A percentile compares a stretch with the other conserved stretches of the same genome.
These are phyloP conservation scores for Vishniacozyma victoriae DNA, from an alignment of 768 basidiomycete genomes.

Conservation along the genomic window DNA sequence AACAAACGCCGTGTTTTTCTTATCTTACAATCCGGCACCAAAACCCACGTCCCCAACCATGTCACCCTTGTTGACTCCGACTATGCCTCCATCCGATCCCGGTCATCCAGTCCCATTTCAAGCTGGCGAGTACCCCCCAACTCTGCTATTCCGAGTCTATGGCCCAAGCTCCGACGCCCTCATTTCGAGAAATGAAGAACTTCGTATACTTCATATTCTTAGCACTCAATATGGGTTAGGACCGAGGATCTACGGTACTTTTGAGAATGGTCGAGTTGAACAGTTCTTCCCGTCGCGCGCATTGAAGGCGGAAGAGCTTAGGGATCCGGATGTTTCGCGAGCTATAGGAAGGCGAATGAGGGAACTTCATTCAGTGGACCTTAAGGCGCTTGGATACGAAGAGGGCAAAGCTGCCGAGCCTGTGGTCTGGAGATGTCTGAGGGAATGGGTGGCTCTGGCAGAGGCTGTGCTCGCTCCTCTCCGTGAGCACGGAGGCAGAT, in stretches of 20 bases:
- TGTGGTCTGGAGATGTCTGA: conserved; percentile 39
- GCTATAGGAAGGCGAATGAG: conserved; percentile 95
- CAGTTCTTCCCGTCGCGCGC: conserved; percentile 88
- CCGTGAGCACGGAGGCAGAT: conserved; percentile 23
- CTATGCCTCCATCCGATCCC: conserved; percentile 13
- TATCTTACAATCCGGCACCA: conserved; percentile 57
- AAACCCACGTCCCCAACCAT: conserved; percentile 37
- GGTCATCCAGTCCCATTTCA: conserved; percentile 49
- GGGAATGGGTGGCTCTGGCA: conserved; percentile 58
- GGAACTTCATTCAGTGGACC: conserved; percentile 87
- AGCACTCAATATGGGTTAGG: conserved; percentile 84
- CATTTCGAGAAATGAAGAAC: conserved; percentile 80
- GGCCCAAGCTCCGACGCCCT: conserved; percentile 78
- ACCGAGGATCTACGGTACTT: conserved; percentile 87
- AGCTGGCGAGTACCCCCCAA: conserved; percentile 49
- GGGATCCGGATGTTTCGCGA: conserved; percentile 66
- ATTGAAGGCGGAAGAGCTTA: conserved; percentile 68
- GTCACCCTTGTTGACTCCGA: conserved; percentile 24
- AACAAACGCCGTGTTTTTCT: conserved; percentile 96
- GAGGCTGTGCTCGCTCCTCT: conserved; percentile 63
- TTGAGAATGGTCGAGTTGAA: conserved; percentile 89
- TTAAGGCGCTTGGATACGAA: conserved; percentile 55
- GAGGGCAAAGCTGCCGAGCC: conserved; percentile 26
- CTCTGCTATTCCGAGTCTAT: conserved; percentile 83
- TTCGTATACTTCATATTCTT: conserved; percentile 80